Conservation (phyloP, 768 basidiomycete genomes). For the Dacryopinax primogenitus region DNA sequence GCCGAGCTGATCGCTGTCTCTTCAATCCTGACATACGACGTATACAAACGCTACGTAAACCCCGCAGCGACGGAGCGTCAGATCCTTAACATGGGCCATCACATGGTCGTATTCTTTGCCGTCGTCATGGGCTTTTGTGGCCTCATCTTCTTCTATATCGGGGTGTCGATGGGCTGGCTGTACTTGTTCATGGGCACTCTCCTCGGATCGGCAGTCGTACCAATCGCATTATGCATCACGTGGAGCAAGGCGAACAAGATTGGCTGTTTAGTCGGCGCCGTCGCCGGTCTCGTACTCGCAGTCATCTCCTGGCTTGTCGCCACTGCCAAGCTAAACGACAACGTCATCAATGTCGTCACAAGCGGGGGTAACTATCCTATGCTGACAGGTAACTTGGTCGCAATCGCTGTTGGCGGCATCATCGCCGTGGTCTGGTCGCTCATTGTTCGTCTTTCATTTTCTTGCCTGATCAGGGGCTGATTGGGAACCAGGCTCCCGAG, state of each 20-base stretch:
- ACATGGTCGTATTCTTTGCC: slow-evolving; percentile 55
- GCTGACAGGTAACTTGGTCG: slow-evolving; percentile 81
- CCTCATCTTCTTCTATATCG: slow-evolving; percentile 77
- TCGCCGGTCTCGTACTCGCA: slow-evolving; percentile 56
- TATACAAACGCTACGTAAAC: slow-evolving; percentile 78
- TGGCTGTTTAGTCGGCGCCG: slow-evolving; percentile 65
- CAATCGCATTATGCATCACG: slow-evolving; percentile 73
- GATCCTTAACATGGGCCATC: slow-evolving; percentile 55
- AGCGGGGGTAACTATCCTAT: slow-evolving; percentile 41
- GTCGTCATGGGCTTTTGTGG: slow-evolving; percentile 73
- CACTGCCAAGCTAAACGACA: slow-evolving; percentile 54
- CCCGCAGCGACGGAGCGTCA: slow-evolving; percentile 63
- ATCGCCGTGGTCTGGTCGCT: slow-evolving; percentile 52
- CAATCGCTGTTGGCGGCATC: slow-evolving; percentile 69
- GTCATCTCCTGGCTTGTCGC: slow-evolving; percentile 77
- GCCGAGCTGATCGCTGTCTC: slow-evolving; percentile 91
- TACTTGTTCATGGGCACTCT: slow-evolving; percentile 77
- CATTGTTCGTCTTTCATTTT: slow-evolving; percentile 35
- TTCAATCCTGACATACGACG: slow-evolving; percentile 67
- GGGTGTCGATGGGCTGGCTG: slow-evolving; percentile 87
- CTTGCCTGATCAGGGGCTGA: neutral
- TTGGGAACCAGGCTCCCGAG: slow-evolving; percentile 49
- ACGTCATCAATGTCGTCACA: slow-evolving; percentile 51
- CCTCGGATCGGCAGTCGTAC: slow-evolving; percentile 72
- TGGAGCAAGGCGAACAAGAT: slow-evolving; percentile 78